A percentile compares a stretch with the other conserved stretches of the same genome.
These are phyloP conservation scores for Dioszegia crocea DNA, from an alignment of 768 basidiomycete genomes.

Conservation along the genomic window DNA sequence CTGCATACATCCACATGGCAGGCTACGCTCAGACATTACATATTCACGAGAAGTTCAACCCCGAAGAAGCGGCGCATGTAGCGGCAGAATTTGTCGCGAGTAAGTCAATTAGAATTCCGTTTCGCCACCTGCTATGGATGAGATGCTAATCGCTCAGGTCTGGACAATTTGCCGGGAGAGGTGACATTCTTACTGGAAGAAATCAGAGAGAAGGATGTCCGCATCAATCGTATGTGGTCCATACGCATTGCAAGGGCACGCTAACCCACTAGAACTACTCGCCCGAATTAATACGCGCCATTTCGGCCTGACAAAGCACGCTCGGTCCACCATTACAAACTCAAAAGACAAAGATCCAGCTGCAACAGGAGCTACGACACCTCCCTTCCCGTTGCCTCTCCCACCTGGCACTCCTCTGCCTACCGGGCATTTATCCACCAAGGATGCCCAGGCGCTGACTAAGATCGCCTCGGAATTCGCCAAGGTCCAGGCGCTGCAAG, in stretches of 20 bases:
- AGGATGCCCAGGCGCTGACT: slow-evolving; percentile 36
- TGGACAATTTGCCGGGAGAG: slow-evolving; percentile 46
- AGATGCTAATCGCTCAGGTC: slow-evolving; percentile 18
- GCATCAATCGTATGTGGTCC: slow-evolving; percentile 37
- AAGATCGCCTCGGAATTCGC: slow-evolving; percentile 42
- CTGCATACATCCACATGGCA: too few relatives aligned
- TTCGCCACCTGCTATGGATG: slow-evolving; percentile 7
- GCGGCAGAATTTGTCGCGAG: slow-evolving; percentile 36
- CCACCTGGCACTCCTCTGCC: slow-evolving; percentile 27
- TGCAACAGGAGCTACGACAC: slow-evolving; percentile 3
- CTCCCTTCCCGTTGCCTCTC: slow-evolving; percentile 23
- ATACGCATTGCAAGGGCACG: background rate
- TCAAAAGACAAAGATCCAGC: background rate
- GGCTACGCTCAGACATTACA: slow-evolving; percentile 13
- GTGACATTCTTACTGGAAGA: slow-evolving; percentile 44
- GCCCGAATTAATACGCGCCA: slow-evolving; percentile 35
- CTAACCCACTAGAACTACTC: slow-evolving; percentile 24
- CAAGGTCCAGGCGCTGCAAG: slow-evolving; percentile 44
- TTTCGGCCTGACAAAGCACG: slow-evolving; percentile 28
- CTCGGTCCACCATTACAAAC: slow-evolving; percentile 8
- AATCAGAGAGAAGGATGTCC: slow-evolving; percentile 40
- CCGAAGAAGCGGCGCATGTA: slow-evolving; percentile 43
- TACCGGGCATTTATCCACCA: slow-evolving; percentile 23
- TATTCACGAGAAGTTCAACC: slow-evolving; percentile 30
- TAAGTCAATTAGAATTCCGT: slow-evolving; percentile 13